phyloP scores from a whole-genome alignment of 2,329 filamentous ascomycete genomes.

The Bretziella fagacearum region DNA sequence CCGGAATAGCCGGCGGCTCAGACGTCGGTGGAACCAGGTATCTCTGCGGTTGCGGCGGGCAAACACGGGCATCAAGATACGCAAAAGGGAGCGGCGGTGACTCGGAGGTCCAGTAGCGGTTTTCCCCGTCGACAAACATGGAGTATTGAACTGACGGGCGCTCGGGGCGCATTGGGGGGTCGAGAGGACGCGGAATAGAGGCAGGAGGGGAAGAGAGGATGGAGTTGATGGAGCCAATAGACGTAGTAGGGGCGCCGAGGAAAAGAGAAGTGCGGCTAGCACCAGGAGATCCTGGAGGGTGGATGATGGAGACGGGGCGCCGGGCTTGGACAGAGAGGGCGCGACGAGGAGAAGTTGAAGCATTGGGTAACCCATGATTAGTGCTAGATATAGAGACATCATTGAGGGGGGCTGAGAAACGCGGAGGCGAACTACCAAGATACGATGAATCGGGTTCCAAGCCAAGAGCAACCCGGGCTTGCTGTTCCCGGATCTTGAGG shows the following conservation, averaged over 20 bases:
- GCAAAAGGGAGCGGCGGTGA: slow-evolving; percentile 6
- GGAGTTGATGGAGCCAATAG: neutral
- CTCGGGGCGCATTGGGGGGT: no score
- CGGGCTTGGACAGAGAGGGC: no score
- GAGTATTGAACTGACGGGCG: no score
- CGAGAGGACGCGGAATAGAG: neutral
- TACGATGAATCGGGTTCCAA: neutral
- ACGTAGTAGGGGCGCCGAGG: no score
- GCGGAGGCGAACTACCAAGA: neutral
- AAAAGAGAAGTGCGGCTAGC: neutral
- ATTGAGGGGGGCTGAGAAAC: neutral
- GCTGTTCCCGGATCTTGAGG: neutral
- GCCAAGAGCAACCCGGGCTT: neutral
- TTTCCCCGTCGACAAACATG: neutral
- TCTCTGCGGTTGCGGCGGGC: neutral
- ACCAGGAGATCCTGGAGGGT: neutral
- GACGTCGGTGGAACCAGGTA: neutral
- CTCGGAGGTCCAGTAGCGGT: neutral
- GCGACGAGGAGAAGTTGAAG: no score
- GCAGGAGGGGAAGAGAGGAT: neutral
- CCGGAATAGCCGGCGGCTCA: slow-evolving; percentile 4
- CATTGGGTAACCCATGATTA: no score
- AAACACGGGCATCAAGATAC: slow-evolving; percentile 6
- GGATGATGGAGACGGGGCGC: neutral
- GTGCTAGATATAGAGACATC: no score